Conservation (phyloP, 192 early-diverging fungal genomes). For the Coemansia sp. region DNA sequence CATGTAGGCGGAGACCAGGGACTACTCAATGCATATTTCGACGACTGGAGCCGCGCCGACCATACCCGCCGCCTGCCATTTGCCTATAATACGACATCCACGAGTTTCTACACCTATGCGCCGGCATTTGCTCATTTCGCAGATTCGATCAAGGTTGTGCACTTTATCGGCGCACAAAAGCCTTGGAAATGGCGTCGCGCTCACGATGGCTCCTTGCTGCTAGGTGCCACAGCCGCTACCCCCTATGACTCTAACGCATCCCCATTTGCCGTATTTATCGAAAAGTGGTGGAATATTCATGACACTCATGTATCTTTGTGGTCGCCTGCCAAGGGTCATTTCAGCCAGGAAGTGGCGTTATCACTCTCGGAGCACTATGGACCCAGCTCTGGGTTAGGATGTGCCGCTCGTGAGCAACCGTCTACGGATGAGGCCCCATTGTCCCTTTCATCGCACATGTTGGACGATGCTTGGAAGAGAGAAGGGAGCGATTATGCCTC, state of each 20-base stretch:
- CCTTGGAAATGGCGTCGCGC: constrained; percentile 67
- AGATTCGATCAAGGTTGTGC: constrained; percentile 69
- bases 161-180: constrained; percentile 86
- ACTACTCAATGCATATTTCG: constrained; percentile 83
- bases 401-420: neutral
- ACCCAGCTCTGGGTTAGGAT: neutral
- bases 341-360: constrained; percentile 13
- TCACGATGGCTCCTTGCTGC: constrained; percentile 17
- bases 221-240: constrained; percentile 20
- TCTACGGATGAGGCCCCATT: neutral
- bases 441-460: constrained; percentile 9
- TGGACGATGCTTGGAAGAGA: constrained; percentile 38
- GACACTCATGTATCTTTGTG: constrained; percentile 52
- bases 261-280: constrained; percentile 52
- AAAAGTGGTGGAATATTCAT: constrained; percentile 73
- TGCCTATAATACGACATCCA: constrained; percentile 66
- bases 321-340: constrained; percentile 20
- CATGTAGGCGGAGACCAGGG: constrained; percentile 88
- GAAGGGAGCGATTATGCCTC: constrained; percentile 7
- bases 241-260: constrained; percentile 11
- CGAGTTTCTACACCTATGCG: constrained; percentile 56
- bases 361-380: constrained; percentile 5
- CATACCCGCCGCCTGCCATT: constrained; percentile 77
- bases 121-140: constrained; percentile 80
- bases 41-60: constrained; percentile 67